Base-by-base conservation (phyloP, 768 basidiomycete genomes). In the Amanita pallidorosea region DNA sequence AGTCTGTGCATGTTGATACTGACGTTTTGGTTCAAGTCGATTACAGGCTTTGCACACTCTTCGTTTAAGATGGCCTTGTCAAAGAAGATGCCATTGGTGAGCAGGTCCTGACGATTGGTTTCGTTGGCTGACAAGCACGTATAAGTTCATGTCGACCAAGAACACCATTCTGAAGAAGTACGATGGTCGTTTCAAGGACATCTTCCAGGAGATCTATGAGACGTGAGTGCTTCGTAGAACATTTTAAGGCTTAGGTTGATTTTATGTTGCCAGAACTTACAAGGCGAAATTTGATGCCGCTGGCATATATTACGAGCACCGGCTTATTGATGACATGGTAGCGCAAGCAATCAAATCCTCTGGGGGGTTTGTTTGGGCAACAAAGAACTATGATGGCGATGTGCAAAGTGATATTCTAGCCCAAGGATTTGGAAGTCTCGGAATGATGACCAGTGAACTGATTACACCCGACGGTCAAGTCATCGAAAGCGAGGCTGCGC, bases 131-230 rank as follows among this genome's bases (percentile, higher is more conserved):
- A 46, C 31, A 20, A 13, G 48, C 41, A 53, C 12, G n/a, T 22
- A 18, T 47, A 88, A n/a, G 81, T 97, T 94, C 76, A 81, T 98
- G 88, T 93, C 90, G 9, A 98, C 95, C 37, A 97, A 99, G 74
- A 98, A 95, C 70, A 95, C 91, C 20, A 94, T 95, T 68, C 62
- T 95, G 63, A 95, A 99, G 73, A 93, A 85, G 64, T 99, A 99
- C 66, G 96, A 98, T 61, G 96, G 96, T 40, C 81, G 94, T 27
- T 99, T 98, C 81, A 99, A 99, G 75, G 96, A 99, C 61, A 93
- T 95, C 63, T 96, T 99, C 83, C 83, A 97, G 66, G 92, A 96
- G 61, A 84, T 97, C 60, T 99, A 91, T 65, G 89, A 95, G 6
- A 60, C 71, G 74, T 79, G 52, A 48, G 75, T 70, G 36, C 33